Evolutionary conservation across 192 early-diverging fungal species (phyloP).

Genomic region (Coemansia sp.): DNA sequence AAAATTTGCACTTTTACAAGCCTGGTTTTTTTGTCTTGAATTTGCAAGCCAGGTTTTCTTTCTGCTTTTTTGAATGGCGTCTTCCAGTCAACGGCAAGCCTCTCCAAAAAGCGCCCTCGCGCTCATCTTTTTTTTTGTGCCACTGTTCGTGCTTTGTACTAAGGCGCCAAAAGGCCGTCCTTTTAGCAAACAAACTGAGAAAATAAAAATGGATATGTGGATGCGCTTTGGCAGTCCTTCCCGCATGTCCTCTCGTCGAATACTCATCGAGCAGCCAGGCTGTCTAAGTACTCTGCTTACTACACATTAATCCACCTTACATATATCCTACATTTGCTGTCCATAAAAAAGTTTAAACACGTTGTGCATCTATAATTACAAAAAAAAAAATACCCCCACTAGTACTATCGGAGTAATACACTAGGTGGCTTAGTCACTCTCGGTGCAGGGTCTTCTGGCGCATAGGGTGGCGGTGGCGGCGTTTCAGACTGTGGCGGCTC

Average conservation of each 20-base stretch:
- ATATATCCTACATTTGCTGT: background rate
- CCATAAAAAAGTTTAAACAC: background rate
- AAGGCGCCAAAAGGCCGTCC: background rate
- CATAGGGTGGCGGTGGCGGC: slow-evolving; percentile 3
- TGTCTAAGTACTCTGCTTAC: background rate
- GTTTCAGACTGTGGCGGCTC: background rate
- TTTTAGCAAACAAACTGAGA: background rate
- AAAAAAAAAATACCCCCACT: background rate
- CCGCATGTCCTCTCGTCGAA: background rate
- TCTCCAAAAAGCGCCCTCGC: background rate
- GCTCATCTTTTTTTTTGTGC: background rate
- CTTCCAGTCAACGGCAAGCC: slow-evolving; percentile 1
- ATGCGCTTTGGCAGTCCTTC: background rate
- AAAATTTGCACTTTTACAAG: background rate
- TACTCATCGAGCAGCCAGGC: background rate
- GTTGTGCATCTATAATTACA: background rate
- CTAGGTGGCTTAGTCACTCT: slow-evolving; percentile 9
- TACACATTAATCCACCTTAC: background rate
- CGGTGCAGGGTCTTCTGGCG: slow-evolving; percentile 2
- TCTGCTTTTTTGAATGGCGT: background rate
- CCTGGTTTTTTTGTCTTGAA: background rate
- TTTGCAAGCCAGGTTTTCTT: background rate
- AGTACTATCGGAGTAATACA: background rate
- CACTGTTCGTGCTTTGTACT: background rate
- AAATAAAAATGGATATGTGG: background rate